phyloP scores from a whole-genome alignment of 192 early-diverging fungal species.

The Backusella australiensis region DNA sequence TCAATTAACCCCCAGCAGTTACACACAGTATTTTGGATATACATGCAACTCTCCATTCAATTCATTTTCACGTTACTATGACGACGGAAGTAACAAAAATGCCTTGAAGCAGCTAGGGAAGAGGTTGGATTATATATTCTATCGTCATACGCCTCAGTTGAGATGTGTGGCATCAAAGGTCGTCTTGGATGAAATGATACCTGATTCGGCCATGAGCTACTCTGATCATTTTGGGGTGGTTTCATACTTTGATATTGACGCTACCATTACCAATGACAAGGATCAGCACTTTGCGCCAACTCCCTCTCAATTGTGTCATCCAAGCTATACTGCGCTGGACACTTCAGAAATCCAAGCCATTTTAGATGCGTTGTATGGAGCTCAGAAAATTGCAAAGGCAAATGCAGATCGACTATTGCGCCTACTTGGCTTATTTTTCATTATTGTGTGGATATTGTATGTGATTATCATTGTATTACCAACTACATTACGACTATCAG shows the following conservation, averaged over 20 bases:
- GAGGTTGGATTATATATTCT: slow-evolving; percentile 53
- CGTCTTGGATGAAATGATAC: slow-evolving; percentile 34
- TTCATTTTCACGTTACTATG: slow-evolving; percentile 37
- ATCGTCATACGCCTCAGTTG: slow-evolving; percentile 40
- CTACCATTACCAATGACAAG: not conserved
- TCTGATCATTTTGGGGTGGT: slow-evolving; percentile 55
- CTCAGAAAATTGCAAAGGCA: slow-evolving; percentile 4
- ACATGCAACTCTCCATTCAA: slow-evolving; percentile 54
- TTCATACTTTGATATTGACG: slow-evolving; percentile 34
- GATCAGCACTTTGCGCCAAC: not conserved
- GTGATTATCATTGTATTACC: slow-evolving; percentile 7
- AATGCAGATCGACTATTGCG: not conserved
- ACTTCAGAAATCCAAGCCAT: not conserved
- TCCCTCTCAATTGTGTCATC: not conserved
- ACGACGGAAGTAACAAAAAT: slow-evolving; percentile 24
- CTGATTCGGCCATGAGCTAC: slow-evolving; percentile 32
- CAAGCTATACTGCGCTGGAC: not conserved
- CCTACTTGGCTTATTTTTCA: not conserved
- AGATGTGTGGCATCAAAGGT: slow-evolving; percentile 31
- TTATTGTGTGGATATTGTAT: not conserved
- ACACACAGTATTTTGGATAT: slow-evolving; percentile 30
- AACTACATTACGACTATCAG: not conserved
- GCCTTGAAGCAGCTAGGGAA: slow-evolving; percentile 25
- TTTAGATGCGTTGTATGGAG: not conserved
- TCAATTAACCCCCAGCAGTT: not conserved